phyloP scores from a whole-genome alignment of 2,329 filamentous ascomycete species.

The Dactylonectria macrodidyma region DNA sequence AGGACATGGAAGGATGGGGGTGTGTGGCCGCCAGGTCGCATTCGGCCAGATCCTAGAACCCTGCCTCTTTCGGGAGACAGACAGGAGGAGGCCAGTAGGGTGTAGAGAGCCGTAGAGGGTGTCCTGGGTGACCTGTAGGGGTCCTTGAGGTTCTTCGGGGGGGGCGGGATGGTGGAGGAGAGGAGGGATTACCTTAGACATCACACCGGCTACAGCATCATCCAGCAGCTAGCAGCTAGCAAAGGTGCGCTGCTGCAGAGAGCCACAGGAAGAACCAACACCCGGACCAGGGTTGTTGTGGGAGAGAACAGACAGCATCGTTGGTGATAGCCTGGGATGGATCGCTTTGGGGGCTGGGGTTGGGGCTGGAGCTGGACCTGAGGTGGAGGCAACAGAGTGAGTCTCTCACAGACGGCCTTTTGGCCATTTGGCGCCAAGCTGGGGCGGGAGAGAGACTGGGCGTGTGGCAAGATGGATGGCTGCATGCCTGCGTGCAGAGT shows the following conservation, averaged over 20 bases:
- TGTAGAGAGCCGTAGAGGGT: background rate
- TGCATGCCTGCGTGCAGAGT: slow-evolving; percentile 25
- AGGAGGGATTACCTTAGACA: background rate
- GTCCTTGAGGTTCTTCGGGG: background rate
- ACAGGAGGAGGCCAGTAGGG: background rate
- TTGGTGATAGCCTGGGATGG: slow-evolving; percentile 1
- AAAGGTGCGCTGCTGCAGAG: background rate
- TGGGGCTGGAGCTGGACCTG: slow-evolving; percentile 8
- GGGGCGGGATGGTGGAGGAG: background rate
- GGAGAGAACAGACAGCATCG: slow-evolving; percentile 13
- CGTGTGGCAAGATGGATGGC: slow-evolving; percentile 21
- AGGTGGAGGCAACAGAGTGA: slow-evolving; percentile 8
- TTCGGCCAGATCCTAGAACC: slow-evolving; percentile 25
- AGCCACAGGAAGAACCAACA: slow-evolving; percentile 21
- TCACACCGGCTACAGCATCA: slow-evolving; percentile 4
- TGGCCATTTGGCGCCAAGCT: slow-evolving; percentile 25
- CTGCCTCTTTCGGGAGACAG: slow-evolving; percentile 35
- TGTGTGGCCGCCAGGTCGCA: slow-evolving; percentile 34
- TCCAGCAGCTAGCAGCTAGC: background rate
- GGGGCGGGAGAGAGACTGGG: slow-evolving; percentile 20
- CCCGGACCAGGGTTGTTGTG: slow-evolving; percentile 4
- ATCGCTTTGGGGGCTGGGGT: background rate
- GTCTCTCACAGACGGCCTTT: slow-evolving; percentile 8
- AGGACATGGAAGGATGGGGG: slow-evolving; percentile 29
- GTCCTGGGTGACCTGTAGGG: too few species aligned